A percentile compares a stretch with the other conserved stretches of the same genome.
Evolutionary conservation across 2,329 filamentous ascomycete species (phyloP).

Genomic region (Hypoxylon sp.): DNA sequence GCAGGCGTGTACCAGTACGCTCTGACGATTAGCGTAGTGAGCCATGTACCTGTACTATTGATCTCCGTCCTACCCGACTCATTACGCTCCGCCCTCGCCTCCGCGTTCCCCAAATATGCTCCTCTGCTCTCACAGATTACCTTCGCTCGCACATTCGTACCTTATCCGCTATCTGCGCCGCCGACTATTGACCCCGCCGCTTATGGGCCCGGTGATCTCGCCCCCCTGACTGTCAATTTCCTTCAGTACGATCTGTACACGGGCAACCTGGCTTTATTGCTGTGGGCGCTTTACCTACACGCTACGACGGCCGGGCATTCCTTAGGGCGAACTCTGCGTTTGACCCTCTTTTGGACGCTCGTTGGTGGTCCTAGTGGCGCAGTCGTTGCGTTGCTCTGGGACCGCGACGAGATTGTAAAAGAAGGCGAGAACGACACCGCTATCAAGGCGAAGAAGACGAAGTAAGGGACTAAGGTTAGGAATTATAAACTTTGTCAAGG

Average conservation of each 20-base stretch:
- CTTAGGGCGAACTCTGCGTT: constrained; percentile 41
- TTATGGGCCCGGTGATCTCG: constrained; percentile 49
- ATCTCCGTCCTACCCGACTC: constrained; percentile 45
- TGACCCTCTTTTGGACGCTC: constrained; percentile 49
- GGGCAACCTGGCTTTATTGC: constrained; percentile 47
- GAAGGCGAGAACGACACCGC: constrained; percentile 48
- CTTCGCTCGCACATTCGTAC: constrained; percentile 49
- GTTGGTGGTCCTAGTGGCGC: constrained; percentile 48
- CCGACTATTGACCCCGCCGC: constrained; percentile 42
- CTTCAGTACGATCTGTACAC: constrained; percentile 54
- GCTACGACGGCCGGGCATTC: constrained; percentile 45
- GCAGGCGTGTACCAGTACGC: constrained; percentile 52
- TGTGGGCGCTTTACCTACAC: constrained; percentile 54
- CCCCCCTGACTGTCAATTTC: constrained; percentile 48
- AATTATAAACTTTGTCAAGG: not conserved
- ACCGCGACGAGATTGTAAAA: constrained; percentile 50
- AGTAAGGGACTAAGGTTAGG: constrained; percentile 20
- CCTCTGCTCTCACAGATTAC: constrained; percentile 47
- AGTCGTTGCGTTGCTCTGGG: constrained; percentile 49
- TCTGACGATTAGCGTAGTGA: constrained; percentile 46
- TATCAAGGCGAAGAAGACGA: constrained; percentile 44
- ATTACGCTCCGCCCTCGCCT: constrained; percentile 44
- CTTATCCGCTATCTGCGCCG: constrained; percentile 33
- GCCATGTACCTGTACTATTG: constrained; percentile 49
- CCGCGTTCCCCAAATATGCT: constrained; percentile 42